Conservation (phyloP, 2,329 filamentous ascomycete genomes). For the Rachicladosporium sp. region DNA sequence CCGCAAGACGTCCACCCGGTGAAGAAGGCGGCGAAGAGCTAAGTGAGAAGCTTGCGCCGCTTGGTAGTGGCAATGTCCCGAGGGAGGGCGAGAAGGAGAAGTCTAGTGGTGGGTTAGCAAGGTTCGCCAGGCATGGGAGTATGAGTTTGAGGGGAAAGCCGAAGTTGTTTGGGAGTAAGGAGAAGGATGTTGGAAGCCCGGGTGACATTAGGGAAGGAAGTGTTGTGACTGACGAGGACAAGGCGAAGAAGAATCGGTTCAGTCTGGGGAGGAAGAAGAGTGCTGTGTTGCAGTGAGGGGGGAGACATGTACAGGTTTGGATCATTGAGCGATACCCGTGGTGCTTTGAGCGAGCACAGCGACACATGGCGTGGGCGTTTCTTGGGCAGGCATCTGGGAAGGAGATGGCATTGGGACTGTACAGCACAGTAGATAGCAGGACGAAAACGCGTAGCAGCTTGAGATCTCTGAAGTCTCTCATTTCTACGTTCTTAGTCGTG, state of each 20-base stretch:
- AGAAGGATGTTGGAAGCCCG: conserved; percentile 22
- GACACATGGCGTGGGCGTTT: too few relatives aligned
- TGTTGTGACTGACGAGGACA: conserved; percentile 14
- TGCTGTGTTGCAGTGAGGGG: conserved; percentile 22
- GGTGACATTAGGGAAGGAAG: too few relatives aligned
- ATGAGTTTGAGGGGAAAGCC: conserved; percentile 71
- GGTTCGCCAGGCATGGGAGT: conserved; percentile 52
- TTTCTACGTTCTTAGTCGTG: too few relatives aligned
- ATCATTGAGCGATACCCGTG: neutral
- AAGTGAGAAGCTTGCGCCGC: too few relatives aligned
- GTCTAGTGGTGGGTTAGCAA: conserved; percentile 39
- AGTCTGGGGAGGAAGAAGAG: conserved; percentile 63
- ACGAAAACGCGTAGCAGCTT: too few relatives aligned
- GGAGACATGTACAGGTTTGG: too few relatives aligned
- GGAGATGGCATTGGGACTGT: too few relatives aligned
- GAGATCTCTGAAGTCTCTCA: too few relatives aligned
- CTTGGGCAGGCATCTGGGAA: too few relatives aligned
- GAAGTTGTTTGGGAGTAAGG: conserved; percentile 52
- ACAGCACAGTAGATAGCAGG: too few relatives aligned
- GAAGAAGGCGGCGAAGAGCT: conserved; percentile 7
- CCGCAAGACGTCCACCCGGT: conserved; percentile 14
- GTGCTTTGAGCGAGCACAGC: neutral
- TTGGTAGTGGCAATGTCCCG: neutral
- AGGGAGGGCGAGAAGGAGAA: conserved; percentile 14
- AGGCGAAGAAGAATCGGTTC: conserved; percentile 49